These are phyloP conservation scores for Saccharomycopsis babjevae DNA, from an alignment of 805 yeast species.

Conservation along the genomic window DNA sequence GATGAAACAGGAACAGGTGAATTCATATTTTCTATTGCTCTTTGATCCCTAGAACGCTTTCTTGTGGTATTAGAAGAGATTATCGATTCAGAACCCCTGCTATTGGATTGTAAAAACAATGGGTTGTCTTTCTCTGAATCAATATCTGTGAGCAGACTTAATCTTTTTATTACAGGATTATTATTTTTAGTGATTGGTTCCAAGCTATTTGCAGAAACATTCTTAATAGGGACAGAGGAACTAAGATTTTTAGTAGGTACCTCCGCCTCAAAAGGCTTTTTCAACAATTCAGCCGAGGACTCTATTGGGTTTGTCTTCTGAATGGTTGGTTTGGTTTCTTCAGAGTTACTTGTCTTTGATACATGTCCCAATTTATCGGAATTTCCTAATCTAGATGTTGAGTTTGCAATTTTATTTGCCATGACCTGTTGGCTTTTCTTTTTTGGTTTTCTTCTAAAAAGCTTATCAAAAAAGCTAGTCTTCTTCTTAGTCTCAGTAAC, in stretches of 20 bases:
- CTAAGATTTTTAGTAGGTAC: neutral
- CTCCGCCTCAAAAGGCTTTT: neutral
- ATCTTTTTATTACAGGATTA: neutral
- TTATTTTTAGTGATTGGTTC: neutral
- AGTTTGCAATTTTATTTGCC: neutral
- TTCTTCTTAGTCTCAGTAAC: conserved; percentile 5
- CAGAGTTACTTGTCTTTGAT: neutral
- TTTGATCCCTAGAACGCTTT: neutral
- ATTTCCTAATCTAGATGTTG: neutral
- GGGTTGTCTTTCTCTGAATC: neutral
- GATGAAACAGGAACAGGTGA: neutral
- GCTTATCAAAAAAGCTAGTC: conserved; percentile 14
- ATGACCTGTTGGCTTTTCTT: neutral
- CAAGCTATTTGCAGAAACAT: neutral
- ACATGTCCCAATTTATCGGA: neutral
- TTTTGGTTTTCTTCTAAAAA: conserved; percentile 17
- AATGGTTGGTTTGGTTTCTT: neutral
- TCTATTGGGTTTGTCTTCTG: neutral
- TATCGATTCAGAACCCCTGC: neutral
- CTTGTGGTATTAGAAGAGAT: neutral
- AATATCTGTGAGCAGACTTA: neutral
- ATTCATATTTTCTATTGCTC: neutral
- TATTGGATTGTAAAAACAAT: neutral
- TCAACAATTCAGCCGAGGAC: neutral
- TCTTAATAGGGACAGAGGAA: neutral